Evolutionary conservation across 768 basidiomycete species (phyloP).

Genomic region (Mycena floridula): DNA sequence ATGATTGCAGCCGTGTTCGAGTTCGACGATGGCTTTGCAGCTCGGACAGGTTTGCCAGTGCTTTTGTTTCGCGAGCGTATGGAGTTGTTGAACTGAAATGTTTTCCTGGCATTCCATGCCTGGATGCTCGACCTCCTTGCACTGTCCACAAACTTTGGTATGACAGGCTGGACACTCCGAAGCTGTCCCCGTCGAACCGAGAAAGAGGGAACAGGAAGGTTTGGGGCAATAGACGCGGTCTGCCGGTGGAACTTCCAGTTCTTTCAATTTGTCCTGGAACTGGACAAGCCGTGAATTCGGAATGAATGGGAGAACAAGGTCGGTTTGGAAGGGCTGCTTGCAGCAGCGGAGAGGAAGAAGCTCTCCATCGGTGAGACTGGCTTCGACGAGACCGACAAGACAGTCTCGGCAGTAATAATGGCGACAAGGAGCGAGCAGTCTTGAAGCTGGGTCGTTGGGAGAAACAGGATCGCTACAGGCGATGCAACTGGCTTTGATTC

Average conservation of each 20-base stretch:
- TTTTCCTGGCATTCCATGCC: constrained; percentile 19
- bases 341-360: constrained; percentile 29
- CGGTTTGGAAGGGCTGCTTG: constrained; percentile 10
- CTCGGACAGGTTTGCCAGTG: constrained; percentile 31
- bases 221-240: neutral
- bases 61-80: constrained; percentile 19
- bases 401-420: constrained; percentile 24
- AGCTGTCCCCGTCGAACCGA: neutral
- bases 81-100: constrained; percentile 17
- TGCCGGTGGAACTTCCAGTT: neutral
- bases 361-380: constrained; percentile 22
- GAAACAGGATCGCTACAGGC: no score
- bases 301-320: neutral
- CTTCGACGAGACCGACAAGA: constrained; percentile 18
- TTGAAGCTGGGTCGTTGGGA: no score
- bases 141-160: neutral
- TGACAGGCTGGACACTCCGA: neutral
- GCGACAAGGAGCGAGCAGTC: no score
- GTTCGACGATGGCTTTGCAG: constrained; percentile 28
- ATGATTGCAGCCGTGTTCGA: constrained; percentile 28
- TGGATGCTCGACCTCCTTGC: constrained; percentile 21
- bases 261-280: neutral
- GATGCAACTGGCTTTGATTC: no score
- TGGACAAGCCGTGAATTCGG: neutral
- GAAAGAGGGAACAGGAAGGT: neutral